phyloP scores from a whole-genome alignment of 1,139 yeast genomes.

The Kluyveromyces marxianus region DNA sequence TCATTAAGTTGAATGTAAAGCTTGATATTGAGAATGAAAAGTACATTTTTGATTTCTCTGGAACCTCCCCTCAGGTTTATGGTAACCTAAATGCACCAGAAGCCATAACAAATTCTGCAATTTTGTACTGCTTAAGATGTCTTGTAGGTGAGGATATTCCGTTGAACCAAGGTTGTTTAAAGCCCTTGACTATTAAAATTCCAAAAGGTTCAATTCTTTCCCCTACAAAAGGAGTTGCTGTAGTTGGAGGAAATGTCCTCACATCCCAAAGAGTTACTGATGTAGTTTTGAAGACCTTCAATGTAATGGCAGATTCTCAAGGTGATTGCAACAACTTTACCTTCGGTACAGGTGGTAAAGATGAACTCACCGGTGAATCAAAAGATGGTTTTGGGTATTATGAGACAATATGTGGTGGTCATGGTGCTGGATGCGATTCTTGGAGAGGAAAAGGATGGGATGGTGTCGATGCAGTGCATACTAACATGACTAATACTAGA shows the following conservation, averaged over 20 bases:
- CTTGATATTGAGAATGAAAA: constrained; percentile 34
- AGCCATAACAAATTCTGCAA: constrained; percentile 76
- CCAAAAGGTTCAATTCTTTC: constrained; percentile 63
- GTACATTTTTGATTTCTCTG: constrained; percentile 40
- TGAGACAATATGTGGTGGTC: constrained; percentile 66
- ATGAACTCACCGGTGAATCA: constrained; percentile 10
- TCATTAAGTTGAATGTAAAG: constrained; percentile 35
- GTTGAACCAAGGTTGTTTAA: constrained; percentile 74
- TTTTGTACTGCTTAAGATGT: constrained; percentile 68
- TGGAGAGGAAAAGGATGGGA: constrained; percentile 49
- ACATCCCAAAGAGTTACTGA: constrained; percentile 81
- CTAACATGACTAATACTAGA: constrained; percentile 65
- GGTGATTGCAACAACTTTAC: constrained; percentile 71
- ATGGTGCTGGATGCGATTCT: constrained; percentile 60
- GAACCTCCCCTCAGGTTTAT: constrained; percentile 52
- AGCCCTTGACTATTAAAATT: constrained; percentile 58
- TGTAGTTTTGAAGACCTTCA: constrained; percentile 66
- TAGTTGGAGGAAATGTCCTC: constrained; percentile 85
- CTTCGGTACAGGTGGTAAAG: constrained; percentile 39
- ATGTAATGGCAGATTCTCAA: constrained; percentile 72
- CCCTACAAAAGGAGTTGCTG: constrained; percentile 74
- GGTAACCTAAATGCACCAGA: constrained; percentile 60
- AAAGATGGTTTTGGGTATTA: constrained; percentile 57
- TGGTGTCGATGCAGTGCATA: constrained; percentile 59
- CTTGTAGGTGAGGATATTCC: constrained; percentile 75